Evolutionary conservation across 352 stramenopile species (phyloP), one percentile per base, ranked within the genome.

Genomic region (Phytophthora multivora): DNA sequence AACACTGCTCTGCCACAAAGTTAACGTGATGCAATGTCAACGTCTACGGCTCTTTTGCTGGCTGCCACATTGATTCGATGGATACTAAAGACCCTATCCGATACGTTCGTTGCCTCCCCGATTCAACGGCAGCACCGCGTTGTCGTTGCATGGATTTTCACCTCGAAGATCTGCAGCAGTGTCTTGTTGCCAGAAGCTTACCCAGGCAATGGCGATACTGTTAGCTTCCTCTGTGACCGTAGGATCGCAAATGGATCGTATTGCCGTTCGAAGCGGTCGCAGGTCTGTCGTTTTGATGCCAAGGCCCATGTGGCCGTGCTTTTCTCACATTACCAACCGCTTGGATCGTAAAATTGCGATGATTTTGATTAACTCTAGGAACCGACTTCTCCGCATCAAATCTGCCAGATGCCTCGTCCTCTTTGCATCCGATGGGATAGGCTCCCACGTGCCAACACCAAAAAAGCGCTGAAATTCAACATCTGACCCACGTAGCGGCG

Each of bases 381-480:
- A 51, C 13, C 9, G 10, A 19, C 18, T 30, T 28, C 31, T 51
- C 25, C 3, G 16, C 36, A 35, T 53, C 41, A 47, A 52, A 53
- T 47, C 43, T 54, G 21, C 16, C 53, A 52, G 5, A 25, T 47
- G 19, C n/a, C 26, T 35, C 19, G 25, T 36, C 7, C 49, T 30
- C 26, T 42, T 50, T 36, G 52, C 30, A 60, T 25, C 30, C 26
- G 19, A 52, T 53, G 41, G 41, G 52, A 53, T 61, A 53, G 52
- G 28, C 41, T 39, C n/a, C 10, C 38, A 39, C 36, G 50, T 56
- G 36, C 12, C 36, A 56, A 56, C 49, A 56, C 49, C 49, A 56
- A 49, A 48, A 41, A 33, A 33, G 28, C 30, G 50, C 38, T 58
- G 26, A 49, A 58, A 58, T 49, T 39, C 50, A 58, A 49, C 50